Evolutionary conservation across 352 stramenopile species (phyloP), one percentile per base, ranked within the genome.

Genomic region (Albugo candida): DNA sequence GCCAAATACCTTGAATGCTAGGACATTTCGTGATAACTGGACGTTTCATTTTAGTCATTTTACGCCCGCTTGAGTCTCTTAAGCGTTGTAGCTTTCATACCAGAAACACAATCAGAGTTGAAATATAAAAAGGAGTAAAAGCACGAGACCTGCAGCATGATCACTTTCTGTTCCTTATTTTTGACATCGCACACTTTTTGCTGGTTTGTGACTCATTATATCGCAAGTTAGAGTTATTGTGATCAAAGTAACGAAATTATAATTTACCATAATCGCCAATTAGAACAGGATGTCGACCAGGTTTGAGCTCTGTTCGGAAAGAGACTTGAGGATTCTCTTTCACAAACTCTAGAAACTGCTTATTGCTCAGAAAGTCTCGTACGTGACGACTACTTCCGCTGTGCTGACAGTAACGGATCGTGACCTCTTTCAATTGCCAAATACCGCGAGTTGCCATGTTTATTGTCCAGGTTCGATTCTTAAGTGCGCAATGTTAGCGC

Each of bases 1-100:
- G 78, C 78, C 78, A 92, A 49, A 92, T 86, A 47, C 78, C 78
- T 58, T 92, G 78, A 17, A 88, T 67, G 18, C 72, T 87, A 34
- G 63, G 71, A 49, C 74, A 71, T 58, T 84, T 85, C 16, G 78
- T 71, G 59, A 83, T 68, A 21, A 92, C 73, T 0, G 78, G 78
- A 31, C 74, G 75, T 59, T 92, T 92, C 54, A 92, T 81, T 46
- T 41, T 53, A 49, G 78, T 92, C 78, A 92, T 88, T 66, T 92
- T 92, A 42, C 78, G 70, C 48, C 78, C 78, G 51, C 78, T 92
- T 51, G 78, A 81, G 67, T 88, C 80, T 44, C 79, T 65, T 55
- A 92, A 54, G 34, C 79, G 75, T 59, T 88, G 67, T 19, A 92
- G 64, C 76, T 88, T 38, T 37, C 59, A 34, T n/a, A 14, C 6